Evolutionary conservation across 2,329 filamentous ascomycete species (phyloP), one percentile per base, ranked within the genome.

Genomic region (Nemania abortiva): DNA sequence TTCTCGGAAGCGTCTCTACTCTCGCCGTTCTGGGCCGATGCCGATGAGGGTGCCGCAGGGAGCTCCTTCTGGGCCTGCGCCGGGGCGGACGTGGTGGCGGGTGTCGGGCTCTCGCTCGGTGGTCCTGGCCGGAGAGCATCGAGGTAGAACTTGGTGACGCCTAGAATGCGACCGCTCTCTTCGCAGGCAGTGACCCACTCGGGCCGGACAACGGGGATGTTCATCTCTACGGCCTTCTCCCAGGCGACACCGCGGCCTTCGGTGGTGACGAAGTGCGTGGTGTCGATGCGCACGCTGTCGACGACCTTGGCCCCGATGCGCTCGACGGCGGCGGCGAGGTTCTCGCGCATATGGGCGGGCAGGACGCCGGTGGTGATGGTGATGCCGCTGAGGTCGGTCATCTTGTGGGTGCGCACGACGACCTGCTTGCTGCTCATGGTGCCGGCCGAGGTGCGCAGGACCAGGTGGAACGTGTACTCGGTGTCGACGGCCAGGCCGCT

Each of bases 111-210:
- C 59, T 83, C 80, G 69, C 73, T 73, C 9, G 76, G 72, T 6
- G 84, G 84, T 0, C 82, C 83, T 5, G 85, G 84, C 49, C 85
- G 81, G 74, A 88, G 82, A 27, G 95, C 96, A 78, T 98, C 95
- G 37, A 99, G 87, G 81, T 99, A 99, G 82, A 98, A 99, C 74
- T 95, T 95, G 75, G 96, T 91, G 34, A 98, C 96, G 58, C 95
- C 94, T 2, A 98, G 91, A 71, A 99, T 97, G 68, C 94, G 90
- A 53, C 95, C 95, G 80, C 93, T 95, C 73, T 92, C 88, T 82
- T 98, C 95, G 79, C 96, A 99, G n/a, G 94, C 95, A 75, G 97
- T 92, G 34, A 99, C 89, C 96, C 96, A 99, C 81, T 99, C 96
- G 22, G 96, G 96, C 47, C 96, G 89, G 24, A 99, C 96, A 11